Evolutionary conservation across 2,329 filamentous ascomycete species (phyloP).

Genomic region (Tolypocladium cylindrosporum): DNA sequence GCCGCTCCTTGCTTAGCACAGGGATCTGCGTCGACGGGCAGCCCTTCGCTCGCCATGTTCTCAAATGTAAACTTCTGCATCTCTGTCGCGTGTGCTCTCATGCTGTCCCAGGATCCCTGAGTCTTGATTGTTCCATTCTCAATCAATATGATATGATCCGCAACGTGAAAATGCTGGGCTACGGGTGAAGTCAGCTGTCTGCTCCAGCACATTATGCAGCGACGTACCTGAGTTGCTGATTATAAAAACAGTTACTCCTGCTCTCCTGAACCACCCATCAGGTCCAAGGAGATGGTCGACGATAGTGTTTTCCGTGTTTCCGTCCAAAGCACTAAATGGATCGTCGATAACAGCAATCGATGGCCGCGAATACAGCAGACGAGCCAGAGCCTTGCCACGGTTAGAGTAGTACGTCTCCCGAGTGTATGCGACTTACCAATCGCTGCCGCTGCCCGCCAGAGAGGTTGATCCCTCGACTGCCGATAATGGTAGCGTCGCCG

Average conservation of each 20-base stretch:
- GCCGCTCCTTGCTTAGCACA: background rate
- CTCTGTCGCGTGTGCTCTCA: background rate
- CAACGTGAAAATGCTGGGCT: background rate
- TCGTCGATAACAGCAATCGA: constrained; percentile 9
- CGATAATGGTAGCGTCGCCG: background rate
- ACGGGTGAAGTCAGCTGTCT: background rate
- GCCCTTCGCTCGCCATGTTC: background rate
- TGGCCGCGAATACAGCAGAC: background rate
- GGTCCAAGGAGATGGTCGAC: constrained; percentile 4
- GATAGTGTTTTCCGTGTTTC: constrained; percentile 7
- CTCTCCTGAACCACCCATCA: background rate
- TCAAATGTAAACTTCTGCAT: background rate
- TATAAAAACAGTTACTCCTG: background rate
- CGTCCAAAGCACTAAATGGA: constrained; percentile 9
- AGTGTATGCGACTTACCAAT: background rate
- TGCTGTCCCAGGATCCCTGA: background rate
- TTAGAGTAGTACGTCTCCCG: background rate
- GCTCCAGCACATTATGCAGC: background rate
- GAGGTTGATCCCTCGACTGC: background rate
- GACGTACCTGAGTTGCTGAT: background rate
- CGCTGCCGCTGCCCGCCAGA: background rate
- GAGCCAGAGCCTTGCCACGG: background rate
- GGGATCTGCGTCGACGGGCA: background rate
- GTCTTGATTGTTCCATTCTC: background rate
- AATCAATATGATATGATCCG: background rate